Conservation (phyloP, 169 alveolate genomes). For the Plasmodium yoelii region DNA sequence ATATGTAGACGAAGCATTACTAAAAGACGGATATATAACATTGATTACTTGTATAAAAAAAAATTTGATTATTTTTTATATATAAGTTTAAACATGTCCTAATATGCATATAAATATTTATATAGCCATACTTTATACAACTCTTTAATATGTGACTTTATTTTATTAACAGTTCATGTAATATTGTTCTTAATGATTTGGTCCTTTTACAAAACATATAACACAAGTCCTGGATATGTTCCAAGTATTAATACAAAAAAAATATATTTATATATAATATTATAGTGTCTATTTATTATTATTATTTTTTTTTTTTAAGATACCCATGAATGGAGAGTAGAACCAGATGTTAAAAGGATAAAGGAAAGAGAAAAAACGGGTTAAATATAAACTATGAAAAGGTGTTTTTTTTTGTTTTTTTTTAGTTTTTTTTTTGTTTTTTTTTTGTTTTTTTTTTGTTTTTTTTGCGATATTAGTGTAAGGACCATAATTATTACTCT, state of each 20-base stretch:
- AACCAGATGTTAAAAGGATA: conserved; percentile 52
- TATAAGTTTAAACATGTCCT: not conserved
- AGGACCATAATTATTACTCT: not conserved
- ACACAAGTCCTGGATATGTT: conserved; percentile 29
- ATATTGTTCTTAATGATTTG: conserved; percentile 24
- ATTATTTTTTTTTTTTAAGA: conserved; percentile 3
- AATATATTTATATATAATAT: not conserved
- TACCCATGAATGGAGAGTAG: conserved; percentile 48
- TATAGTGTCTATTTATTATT: not conserved
- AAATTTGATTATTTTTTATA: not conserved
- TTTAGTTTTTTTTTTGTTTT: no score
- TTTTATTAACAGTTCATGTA: conserved; percentile 23
- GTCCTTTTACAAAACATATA: conserved; percentile 67
- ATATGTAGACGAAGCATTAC: conserved; percentile 27
- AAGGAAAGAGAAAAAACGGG: conserved; percentile 53
- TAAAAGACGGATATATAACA: conserved; percentile 52
- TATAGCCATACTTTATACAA: not conserved
- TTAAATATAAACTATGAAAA: not conserved
- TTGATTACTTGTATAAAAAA: conserved; percentile 33
- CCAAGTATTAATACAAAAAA: conserved; percentile 11
- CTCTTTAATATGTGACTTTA: not conserved
- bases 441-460: no score
- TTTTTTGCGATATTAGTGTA: not conserved
- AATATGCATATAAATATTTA: not conserved
- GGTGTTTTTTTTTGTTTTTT: not conserved